phyloP scores from a whole-genome alignment of 805 yeast genomes.

The Candida maesae region DNA sequence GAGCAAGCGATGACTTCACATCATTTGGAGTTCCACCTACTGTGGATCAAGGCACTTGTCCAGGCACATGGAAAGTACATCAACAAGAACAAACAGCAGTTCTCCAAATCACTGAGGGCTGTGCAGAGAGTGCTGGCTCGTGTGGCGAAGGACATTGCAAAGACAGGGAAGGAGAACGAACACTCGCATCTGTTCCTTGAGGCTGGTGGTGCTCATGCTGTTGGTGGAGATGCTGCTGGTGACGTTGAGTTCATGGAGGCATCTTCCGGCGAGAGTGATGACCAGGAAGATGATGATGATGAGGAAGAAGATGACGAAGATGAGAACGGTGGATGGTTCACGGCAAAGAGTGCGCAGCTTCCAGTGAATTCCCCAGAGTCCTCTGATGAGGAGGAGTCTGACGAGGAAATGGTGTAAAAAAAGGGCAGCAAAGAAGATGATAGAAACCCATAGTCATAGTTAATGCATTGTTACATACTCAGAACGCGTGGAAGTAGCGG shows the following conservation, averaged over 20 bases:
- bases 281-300: conserved; percentile 12
- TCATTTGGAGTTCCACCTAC: conserved; percentile 78
- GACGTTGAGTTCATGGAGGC: conserved; percentile 14
- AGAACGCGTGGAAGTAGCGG: no score
- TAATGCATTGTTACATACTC: background rate
- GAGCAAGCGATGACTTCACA: conserved; percentile 62
- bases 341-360: conserved; percentile 15
- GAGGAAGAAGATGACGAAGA: conserved; percentile 23
- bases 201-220: conserved; percentile 19
- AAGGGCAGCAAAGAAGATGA: no score
- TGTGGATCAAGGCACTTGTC: conserved; percentile 74
- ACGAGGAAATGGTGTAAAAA: conserved; percentile 9
- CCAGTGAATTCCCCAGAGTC: conserved; percentile 8
- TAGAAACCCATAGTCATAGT: background rate
- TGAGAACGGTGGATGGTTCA: conserved; percentile 28
- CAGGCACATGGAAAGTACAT: conserved; percentile 77
- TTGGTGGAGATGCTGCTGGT: conserved; percentile 7
- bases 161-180: conserved; percentile 48
- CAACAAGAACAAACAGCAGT: conserved; percentile 54
- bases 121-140: conserved; percentile 73
- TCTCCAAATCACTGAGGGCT: conserved; percentile 60
- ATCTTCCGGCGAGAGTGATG: conserved; percentile 15
- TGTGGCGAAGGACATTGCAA: conserved; percentile 69
- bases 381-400: conserved; percentile 2
- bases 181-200: conserved; percentile 52